Evolutionary conservation across 495 filamentous ascomycete species (phyloP), one percentile per base, ranked within the genome.

Genomic region (Xylaria castorea): DNA sequence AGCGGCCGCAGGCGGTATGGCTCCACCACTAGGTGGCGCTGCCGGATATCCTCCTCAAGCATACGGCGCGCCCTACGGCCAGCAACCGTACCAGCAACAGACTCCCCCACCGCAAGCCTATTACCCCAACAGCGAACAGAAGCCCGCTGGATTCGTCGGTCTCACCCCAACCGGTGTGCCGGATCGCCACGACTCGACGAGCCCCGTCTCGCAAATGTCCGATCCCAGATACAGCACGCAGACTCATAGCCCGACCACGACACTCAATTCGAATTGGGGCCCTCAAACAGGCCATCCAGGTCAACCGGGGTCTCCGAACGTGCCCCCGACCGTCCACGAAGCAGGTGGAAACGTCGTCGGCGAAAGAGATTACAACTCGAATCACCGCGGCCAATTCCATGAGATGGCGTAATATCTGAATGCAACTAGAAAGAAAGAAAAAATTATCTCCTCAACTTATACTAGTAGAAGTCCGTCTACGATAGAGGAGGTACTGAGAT

Each of bases 321-420:
- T 78, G 2, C 78, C 74, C 22, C 74, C 76, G 9, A 80, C 75
- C 5, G 77, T 80, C 25, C 73, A 79, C 58, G 78, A 80, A 50
- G 78, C 78, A 9, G 78, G 78, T n/a, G 78, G 78, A 2, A 77
- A 80, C 4, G 74, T 70, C 25, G 75, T 80, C 6, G 78, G 77
- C 5, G 74, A 74, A 18, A 44, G 71, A 5, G 75, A 75, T 67
- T 77, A 77, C 36, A 76, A 77, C 55, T 60, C 74, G 44, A 76
- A 80, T 72, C 78, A 80, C 38, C 78, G 70, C 38, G 78, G 78
- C 1, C 71, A 80, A 57, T 67, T 80, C 36, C 78, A 80, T 40
- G 78, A 80, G 71, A 22, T 80, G 51, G 70, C 66, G 12, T 80
- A 70, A 69, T 18, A 30, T 12, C 16, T 14, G 2, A 30, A 9